Evolutionary conservation across 1,139 yeast species (phyloP).

Genomic region (Hansenula lynferdii): DNA sequence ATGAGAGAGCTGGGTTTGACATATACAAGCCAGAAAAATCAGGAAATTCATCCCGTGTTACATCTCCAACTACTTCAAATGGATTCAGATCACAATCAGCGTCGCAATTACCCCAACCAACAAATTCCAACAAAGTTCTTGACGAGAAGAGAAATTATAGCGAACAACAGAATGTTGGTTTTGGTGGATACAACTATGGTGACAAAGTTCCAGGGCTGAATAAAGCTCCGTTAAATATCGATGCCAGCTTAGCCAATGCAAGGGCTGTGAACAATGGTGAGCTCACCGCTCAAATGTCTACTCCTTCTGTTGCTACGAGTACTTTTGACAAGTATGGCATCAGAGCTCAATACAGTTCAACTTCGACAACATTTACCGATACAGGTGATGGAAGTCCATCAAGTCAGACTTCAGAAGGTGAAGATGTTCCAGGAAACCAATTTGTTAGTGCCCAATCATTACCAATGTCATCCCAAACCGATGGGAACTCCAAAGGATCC

Average conservation of each 20-base stretch:
- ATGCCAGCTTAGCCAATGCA: constrained; percentile 14
- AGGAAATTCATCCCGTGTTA: not conserved
- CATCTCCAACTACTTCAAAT: constrained; percentile 1
- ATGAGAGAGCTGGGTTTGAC: constrained; percentile 66
- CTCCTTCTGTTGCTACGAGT: not conserved
- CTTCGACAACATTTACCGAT: constrained; percentile 1
- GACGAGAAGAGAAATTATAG: constrained; percentile 13
- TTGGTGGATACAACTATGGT: not conserved
- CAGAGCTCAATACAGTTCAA: not conserved
- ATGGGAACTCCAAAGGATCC: not conserved
- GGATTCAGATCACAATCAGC: constrained; percentile 15
- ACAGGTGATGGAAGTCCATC: not conserved
- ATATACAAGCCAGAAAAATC: constrained; percentile 24
- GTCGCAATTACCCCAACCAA: constrained; percentile 7
- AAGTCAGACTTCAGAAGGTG: not conserved
- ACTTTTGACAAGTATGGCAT: not conserved
- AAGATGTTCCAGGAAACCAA: not conserved
- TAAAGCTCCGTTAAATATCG: constrained; percentile 8
- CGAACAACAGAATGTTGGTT: constrained; percentile 5
- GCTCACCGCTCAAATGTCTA: not conserved
- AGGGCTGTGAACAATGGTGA: no score
- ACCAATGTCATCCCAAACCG: not conserved
- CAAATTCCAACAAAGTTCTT: not conserved
- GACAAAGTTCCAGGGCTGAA: not conserved
- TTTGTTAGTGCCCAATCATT: constrained; percentile 2